These are phyloP conservation scores for Rhizomucor miehei DNA, from an alignment of 371 early-diverging fungal genomes.

Conservation along the genomic window DNA sequence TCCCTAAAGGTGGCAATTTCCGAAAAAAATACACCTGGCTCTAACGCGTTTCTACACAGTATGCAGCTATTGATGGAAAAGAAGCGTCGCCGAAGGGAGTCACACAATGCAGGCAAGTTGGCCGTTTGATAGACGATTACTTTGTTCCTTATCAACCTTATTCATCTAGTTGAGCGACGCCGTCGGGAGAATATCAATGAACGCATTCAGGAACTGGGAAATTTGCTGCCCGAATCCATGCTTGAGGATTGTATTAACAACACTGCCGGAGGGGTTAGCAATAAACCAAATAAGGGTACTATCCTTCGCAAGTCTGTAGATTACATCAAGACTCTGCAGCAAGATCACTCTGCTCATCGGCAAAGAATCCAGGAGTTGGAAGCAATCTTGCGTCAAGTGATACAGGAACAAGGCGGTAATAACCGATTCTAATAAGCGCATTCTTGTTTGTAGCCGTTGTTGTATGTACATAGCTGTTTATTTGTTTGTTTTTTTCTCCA, in stretches of 20 bases:
- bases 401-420: background rate
- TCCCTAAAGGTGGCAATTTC: background rate
- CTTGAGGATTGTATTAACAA: conserved; percentile 60
- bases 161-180: conserved; percentile 79
- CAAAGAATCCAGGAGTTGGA: conserved; percentile 76
- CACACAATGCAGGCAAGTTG: conserved; percentile 89
- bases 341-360: conserved; percentile 51
- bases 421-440: background rate
- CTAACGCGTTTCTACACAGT: conserved; percentile 16
- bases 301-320: conserved; percentile 90
- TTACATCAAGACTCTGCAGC: conserved; percentile 76
- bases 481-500: too few species aligned
- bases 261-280: conserved; percentile 20
- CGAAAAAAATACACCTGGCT: background rate
- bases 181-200: conserved; percentile 97
- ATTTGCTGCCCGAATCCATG: conserved; percentile 76
- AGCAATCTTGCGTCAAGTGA: conserved; percentile 15
- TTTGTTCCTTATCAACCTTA: conserved; percentile 1
- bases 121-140: background rate
- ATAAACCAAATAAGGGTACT: conserved; percentile 83
- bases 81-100: conserved; percentile 87
- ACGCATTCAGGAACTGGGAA: conserved; percentile 91
- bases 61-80: conserved; percentile 67
- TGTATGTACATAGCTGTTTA: background rate
- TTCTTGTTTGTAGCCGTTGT: background rate